Conservation (phyloP, 2,329 filamentous ascomycete species). For the Sclerotinia spermophila region DNA sequence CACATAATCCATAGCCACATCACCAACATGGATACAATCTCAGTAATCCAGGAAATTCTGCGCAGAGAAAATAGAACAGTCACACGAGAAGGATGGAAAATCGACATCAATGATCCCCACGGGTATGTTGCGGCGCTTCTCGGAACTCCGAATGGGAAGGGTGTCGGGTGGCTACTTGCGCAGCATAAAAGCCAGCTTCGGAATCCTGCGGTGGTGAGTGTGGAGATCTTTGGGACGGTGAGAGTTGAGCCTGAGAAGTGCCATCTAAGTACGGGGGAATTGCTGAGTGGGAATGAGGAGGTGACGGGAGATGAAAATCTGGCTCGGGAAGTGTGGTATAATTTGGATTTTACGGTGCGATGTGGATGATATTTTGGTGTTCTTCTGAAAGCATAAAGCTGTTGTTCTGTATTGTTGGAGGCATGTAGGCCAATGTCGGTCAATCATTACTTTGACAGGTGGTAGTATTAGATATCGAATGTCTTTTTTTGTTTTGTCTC, state of each 20-base stretch:
- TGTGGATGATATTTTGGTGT: background rate
- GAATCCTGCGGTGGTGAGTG: background rate
- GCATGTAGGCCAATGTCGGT: no score
- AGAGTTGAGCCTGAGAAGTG: background rate
- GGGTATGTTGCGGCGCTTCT: background rate
- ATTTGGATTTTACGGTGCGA: background rate
- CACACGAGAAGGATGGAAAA: background rate
- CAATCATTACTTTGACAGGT: no score
- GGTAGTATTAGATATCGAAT: background rate
- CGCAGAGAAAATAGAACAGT: background rate
- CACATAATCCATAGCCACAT: background rate
- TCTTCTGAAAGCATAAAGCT: no score
- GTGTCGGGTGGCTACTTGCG: background rate
- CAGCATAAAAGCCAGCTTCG: background rate
- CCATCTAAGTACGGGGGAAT: background rate
- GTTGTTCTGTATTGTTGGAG: no score
- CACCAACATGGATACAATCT: background rate
- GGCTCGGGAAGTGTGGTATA: background rate
- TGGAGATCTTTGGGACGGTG: background rate
- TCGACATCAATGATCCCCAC: background rate
- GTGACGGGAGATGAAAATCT: background rate
- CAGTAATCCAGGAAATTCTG: background rate
- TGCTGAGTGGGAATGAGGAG: background rate
- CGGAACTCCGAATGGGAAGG: background rate
- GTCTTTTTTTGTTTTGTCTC: background rate